A percentile compares a stretch with the other conserved stretches of the same genome.
Evolutionary conservation across 2,329 filamentous ascomycete species (phyloP).

Genomic region (Pseudogymnoascus sp.): DNA sequence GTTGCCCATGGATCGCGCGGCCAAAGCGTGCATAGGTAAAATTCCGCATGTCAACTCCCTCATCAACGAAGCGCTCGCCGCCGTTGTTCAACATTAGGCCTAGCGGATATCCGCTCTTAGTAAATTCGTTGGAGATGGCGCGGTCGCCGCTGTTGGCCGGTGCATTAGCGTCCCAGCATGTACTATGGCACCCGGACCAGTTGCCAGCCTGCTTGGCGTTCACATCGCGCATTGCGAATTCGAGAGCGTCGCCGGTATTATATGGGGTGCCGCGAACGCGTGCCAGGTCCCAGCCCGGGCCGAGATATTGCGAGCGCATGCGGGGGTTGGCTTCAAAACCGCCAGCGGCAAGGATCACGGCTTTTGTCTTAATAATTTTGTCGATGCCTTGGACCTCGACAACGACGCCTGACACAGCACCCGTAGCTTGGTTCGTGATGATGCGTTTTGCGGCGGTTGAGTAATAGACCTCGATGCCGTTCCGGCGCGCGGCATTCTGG

Average conservation of each 20-base stretch:
- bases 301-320: slow-evolving; percentile 46
- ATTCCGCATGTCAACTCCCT: slow-evolving; percentile 58
- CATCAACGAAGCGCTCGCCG: slow-evolving; percentile 58
- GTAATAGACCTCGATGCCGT: slow-evolving; percentile 4
- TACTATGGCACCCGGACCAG: slow-evolving; percentile 54
- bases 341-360: slow-evolving; percentile 50
- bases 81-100: slow-evolving; percentile 56
- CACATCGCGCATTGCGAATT: slow-evolving; percentile 44
- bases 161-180: slow-evolving; percentile 55
- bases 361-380: slow-evolving; percentile 29
- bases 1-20: slow-evolving; percentile 52
- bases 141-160: slow-evolving; percentile 48
- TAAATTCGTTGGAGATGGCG: slow-evolving; percentile 57
- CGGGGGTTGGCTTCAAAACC: slow-evolving; percentile 57
- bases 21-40: slow-evolving; percentile 64
- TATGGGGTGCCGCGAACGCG: slow-evolving; percentile 56
- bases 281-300: slow-evolving; percentile 56
- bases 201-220: slow-evolving; percentile 48
- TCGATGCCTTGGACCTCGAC: slow-evolving; percentile 20
- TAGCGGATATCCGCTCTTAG: slow-evolving; percentile 61
- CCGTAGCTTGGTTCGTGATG: slow-evolving; percentile 26
- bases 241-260: slow-evolving; percentile 53
- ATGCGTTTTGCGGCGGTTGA: slow-evolving; percentile 40
- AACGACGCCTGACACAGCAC: slow-evolving; percentile 29
- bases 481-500: slow-evolving; percentile 26